Evolutionary conservation across 2,329 filamentous ascomycete genomes (phyloP).

Genomic region (Fusarium cicatricum): DNA sequence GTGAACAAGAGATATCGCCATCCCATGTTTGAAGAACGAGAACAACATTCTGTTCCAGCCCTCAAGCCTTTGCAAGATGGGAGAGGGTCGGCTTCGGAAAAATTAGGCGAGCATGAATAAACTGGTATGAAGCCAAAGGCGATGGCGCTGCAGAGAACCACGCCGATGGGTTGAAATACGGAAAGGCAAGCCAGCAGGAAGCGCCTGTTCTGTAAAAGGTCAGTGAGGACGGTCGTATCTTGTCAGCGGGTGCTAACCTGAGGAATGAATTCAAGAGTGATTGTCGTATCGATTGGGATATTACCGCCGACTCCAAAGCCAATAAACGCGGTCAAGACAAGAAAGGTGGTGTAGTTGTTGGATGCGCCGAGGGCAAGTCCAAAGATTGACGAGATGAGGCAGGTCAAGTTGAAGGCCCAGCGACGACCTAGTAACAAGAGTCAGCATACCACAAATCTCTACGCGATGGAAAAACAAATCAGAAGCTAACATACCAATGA

Average conservation of each 20-base stretch:
- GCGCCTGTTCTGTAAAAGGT: constrained; percentile 47
- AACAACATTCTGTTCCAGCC: constrained; percentile 46
- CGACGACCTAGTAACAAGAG: constrained; percentile 48
- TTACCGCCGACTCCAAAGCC: constrained; percentile 63
- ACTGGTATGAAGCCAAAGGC: constrained; percentile 62
- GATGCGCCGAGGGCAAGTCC: constrained; percentile 60
- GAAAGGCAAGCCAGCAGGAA: constrained; percentile 62
- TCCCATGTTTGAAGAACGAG: constrained; percentile 56
- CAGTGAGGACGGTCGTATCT: fast-evolving
- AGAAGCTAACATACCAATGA: constrained; percentile 46
- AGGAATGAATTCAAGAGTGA: constrained; percentile 64
- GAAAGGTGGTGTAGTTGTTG: constrained; percentile 58
- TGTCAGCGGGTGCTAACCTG: constrained; percentile 36
- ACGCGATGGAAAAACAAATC: not conserved
- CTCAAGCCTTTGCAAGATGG: constrained; percentile 53
- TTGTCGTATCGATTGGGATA: constrained; percentile 64
- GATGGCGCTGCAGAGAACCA: constrained; percentile 59
- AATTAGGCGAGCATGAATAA: constrained; percentile 60
- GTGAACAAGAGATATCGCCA: constrained; percentile 59
- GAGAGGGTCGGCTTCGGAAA: constrained; percentile 52
- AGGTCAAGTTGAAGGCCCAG: constrained; percentile 67
- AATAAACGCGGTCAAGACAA: constrained; percentile 62
- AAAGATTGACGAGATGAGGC: constrained; percentile 62
- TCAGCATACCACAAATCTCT: not conserved
- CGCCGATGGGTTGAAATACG: constrained; percentile 64